Base-by-base conservation (phyloP, 306 rosid genomes). In the Cucumis melo region DNA sequence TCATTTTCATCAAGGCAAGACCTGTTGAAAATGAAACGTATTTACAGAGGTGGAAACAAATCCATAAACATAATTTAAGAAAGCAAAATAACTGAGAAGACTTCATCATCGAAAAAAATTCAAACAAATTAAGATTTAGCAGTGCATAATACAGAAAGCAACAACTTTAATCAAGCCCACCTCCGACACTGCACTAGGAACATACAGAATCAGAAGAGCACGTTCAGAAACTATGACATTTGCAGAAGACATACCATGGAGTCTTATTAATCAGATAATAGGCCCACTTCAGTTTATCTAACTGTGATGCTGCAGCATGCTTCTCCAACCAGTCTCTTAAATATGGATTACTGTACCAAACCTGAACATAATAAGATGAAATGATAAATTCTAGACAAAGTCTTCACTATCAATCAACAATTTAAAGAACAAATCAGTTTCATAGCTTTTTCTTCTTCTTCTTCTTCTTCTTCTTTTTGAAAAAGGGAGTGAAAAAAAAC, bases 201-300 rank as follows among this genome's bases (percentile, higher is more conserved):
- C 53, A 70, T 34, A n/a, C 41, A 46, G 23, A 13, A 70, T 58
- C 75, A 20, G 53, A 27, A 48, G 24, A 15, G 23, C 76, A 50
- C 60, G 5, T 74, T 74, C 13, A 55, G 14, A 17, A 74, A 74
- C 39, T 14, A 72, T 14, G 27, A 72, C 12, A 19, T 74, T 21
- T 14, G 55, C 21, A 77, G 78, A 85, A 75, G 65, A 81, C 91
- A 78, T 84, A 94, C 97, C 98, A 94, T 29, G 98, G 98, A 81
- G 89, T 79, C 85, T 87, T 88, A 80, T 94, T 87, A 80, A 94
- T 94, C 79, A 58, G 77, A 87, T 94, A 94, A 83, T 94, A 91
- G 74, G 86, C 84, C 97, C 97, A 94, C 85, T 94, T 94, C 84
- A 94, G 81, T 80, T 89, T 84, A 82, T 90, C 91, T 64, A 94